phyloP scores from a whole-genome alignment of 805 yeast genomes.

The Candida xiaguanensis region DNA sequence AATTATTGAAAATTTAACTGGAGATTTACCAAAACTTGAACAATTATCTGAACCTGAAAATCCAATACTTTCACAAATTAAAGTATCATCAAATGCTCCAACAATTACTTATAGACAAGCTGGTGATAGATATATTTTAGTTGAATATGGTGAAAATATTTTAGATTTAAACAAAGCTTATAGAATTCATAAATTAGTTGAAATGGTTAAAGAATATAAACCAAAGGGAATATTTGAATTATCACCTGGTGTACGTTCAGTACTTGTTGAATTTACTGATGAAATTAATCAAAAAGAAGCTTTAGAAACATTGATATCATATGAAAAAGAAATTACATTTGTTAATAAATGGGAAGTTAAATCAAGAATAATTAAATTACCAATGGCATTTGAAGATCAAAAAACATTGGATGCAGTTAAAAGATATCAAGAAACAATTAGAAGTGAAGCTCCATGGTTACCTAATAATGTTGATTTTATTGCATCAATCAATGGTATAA shows the following conservation, averaged over 20 bases:
- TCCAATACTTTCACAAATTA: constrained; percentile 62
- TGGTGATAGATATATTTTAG: constrained; percentile 88
- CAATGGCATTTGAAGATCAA: constrained; percentile 95
- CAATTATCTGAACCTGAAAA: constrained; percentile 44
- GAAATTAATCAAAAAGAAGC: constrained; percentile 59
- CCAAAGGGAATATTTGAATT: constrained; percentile 86
- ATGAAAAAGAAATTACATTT: constrained; percentile 71
- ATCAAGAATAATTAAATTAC: constrained; percentile 78
- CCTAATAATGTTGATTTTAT: constrained; percentile 97
- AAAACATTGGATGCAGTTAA: constrained; percentile 85
- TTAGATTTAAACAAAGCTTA: constrained; percentile 84
- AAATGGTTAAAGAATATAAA: constrained; percentile 58
- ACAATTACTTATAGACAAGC: constrained; percentile 89
- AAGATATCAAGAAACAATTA: constrained; percentile 89
- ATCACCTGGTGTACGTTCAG: constrained; percentile 97
- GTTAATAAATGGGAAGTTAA: constrained; percentile 82
- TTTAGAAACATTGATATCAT: constrained; percentile 61
- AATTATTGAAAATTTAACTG: constrained; percentile 44
- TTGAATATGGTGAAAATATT: constrained; percentile 87
- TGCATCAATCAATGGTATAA: constrained; percentile 81
- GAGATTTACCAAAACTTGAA: constrained; percentile 33
- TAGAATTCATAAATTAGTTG: constrained; percentile 79
- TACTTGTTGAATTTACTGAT: constrained; percentile 80
- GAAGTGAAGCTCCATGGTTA: constrained; percentile 94
- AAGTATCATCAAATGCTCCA: constrained; percentile 54